Conservation (phyloP, 2,329 filamentous ascomycete species). For the Ascochyta rabiei region DNA sequence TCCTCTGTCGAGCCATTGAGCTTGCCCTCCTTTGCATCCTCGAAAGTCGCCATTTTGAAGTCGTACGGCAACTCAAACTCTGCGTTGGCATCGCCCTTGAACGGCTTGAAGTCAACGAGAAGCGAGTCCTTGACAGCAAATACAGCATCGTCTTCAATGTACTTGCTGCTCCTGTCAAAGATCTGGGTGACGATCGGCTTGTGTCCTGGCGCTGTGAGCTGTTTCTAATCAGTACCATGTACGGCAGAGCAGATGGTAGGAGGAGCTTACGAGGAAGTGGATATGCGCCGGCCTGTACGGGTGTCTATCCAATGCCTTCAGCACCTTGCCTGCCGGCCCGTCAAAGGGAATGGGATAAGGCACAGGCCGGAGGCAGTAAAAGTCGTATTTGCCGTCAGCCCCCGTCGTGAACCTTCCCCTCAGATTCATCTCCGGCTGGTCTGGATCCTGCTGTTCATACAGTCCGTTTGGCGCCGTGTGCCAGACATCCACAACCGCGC, state of each 20-base stretch:
- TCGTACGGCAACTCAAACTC: slow-evolving; percentile 61
- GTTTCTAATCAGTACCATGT: neutral
- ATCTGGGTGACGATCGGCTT: slow-evolving; percentile 78
- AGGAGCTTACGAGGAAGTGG: slow-evolving; percentile 60
- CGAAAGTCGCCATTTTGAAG: slow-evolving; percentile 51
- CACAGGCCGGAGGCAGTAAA: slow-evolving; percentile 52
- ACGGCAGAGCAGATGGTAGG: neutral
- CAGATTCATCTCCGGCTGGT: slow-evolving; percentile 75
- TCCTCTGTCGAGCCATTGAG: slow-evolving; percentile 35
- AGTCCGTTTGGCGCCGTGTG: slow-evolving; percentile 74
- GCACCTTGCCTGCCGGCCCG: slow-evolving; percentile 63
- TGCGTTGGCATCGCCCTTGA: slow-evolving; percentile 58
- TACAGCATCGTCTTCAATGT: slow-evolving; percentile 64
- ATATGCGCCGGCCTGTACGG: slow-evolving; percentile 69
- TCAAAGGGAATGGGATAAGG: slow-evolving; percentile 63
- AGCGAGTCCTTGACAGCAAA: slow-evolving; percentile 66
- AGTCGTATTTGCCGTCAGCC: slow-evolving; percentile 64
- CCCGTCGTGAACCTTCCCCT: slow-evolving; percentile 75
- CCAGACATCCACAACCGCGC: slow-evolving; percentile 77
- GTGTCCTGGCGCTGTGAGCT: slow-evolving; percentile 64
- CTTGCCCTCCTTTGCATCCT: slow-evolving; percentile 40
- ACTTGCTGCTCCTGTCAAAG: slow-evolving; percentile 70
- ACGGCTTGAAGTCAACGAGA: slow-evolving; percentile 62
- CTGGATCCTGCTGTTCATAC: slow-evolving; percentile 73
- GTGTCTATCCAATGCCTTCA: slow-evolving; percentile 65